Percentiles rank a stretch among this genome's conserved stretches.
Conservation (phyloP, 345 rosid genomes). For the Cardiospermum halicacabum region DNA sequence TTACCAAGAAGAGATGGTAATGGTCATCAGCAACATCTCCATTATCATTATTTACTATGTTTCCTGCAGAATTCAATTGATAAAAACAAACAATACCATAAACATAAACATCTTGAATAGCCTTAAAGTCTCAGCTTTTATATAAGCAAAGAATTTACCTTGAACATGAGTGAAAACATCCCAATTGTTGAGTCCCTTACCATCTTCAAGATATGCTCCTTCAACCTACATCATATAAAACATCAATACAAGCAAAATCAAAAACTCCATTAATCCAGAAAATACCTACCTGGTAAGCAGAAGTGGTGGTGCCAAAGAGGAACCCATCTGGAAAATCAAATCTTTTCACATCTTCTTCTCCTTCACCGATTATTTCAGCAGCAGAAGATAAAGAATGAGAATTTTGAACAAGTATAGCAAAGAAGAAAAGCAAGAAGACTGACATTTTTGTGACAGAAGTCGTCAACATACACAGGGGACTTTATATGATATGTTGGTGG, state of each 20-base stretch:
- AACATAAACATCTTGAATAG: not conserved
- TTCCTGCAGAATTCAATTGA: constrained; percentile 11
- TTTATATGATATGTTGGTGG: no score
- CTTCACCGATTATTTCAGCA: not conserved
- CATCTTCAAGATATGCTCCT: constrained; percentile 47
- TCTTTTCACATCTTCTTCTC: constrained; percentile 11
- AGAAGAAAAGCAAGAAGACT: no score
- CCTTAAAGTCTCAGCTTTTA: not conserved
- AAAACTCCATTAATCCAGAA: not conserved
- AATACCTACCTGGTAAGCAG: constrained; percentile 19
- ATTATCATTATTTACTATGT: constrained; percentile 11
- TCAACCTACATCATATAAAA: constrained; percentile 28
- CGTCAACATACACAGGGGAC: no score
- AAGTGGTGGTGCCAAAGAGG: constrained; percentile 22
- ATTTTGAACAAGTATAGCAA: no score
- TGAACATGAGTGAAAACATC: constrained; percentile 40
- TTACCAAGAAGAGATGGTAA: constrained; percentile 27
- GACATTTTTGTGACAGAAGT: no score
- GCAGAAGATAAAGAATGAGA: no score
- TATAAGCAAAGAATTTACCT: constrained; percentile 19
- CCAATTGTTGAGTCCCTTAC: constrained; percentile 51
- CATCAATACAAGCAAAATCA: not conserved
- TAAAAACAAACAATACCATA: not conserved
- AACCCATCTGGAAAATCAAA: constrained; percentile 19
- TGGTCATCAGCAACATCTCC: constrained; percentile 31